Percentiles rank a stretch among this genome's conserved stretches.
These are phyloP conservation scores for Pythium angustatum DNA, from an alignment of 352 stramenopile genomes.

Conservation along the genomic window DNA sequence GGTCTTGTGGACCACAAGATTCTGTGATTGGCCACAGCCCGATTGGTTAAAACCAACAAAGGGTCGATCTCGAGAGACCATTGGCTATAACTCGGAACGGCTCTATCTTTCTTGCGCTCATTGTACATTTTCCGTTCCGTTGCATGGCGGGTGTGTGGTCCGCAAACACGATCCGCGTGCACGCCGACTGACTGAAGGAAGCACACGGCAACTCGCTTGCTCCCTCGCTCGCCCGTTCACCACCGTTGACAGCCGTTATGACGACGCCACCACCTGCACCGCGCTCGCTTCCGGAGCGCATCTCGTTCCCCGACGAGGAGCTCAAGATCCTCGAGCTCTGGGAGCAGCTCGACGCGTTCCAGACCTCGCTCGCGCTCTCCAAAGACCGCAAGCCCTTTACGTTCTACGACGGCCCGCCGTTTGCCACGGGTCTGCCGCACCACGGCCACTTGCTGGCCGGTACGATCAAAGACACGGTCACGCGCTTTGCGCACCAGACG, in stretches of 20 bases:
- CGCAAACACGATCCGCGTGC: not conserved
- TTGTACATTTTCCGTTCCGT: too few species aligned
- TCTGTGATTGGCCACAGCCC: too few species aligned
- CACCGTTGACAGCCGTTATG: conserved; percentile 8
- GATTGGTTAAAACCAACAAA: conserved; percentile 14
- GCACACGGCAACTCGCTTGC: not conserved
- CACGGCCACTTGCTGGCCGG: conserved; percentile 98
- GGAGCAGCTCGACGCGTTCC: conserved; percentile 89
- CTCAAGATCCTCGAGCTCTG: conserved; percentile 73
- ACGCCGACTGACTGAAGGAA: not conserved
- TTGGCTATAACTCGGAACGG: too few species aligned
- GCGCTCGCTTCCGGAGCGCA: conserved; percentile 81
- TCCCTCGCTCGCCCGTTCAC: too few species aligned
- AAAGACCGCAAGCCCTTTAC: conserved; percentile 95
- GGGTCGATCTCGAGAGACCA: too few species aligned
- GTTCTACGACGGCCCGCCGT: conserved; percentile 99
- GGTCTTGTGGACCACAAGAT: conserved; percentile 18
- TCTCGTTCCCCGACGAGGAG: conserved; percentile 86
- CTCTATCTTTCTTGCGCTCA: not conserved
- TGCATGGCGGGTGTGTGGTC: conserved; percentile 1
- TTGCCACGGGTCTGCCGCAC: conserved; percentile 98
- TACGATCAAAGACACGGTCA: conserved; percentile 99
- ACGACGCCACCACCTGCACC: conserved; percentile 33
- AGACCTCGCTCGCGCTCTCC: conserved; percentile 91
- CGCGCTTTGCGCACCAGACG: conserved; percentile 98